These are phyloP conservation scores for Cylindrotheca fusiformis DNA, from an alignment of 108 stramenopile species.

Conservation along the genomic window DNA sequence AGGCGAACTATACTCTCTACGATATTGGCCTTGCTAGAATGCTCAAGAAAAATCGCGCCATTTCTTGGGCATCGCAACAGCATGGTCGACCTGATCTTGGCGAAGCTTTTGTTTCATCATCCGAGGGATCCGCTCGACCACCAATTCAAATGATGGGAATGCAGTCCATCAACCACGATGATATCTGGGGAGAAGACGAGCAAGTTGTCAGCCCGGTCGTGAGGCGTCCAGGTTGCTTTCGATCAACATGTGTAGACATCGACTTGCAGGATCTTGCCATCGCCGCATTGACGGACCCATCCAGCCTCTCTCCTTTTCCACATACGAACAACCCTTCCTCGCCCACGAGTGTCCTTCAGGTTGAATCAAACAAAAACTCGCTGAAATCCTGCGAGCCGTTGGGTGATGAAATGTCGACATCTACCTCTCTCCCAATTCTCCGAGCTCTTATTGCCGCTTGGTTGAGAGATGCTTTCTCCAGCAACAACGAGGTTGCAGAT, in stretches of 20 bases:
- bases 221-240: conserved; percentile 84
- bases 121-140: conserved; percentile 27
- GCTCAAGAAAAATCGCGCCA: conserved; percentile 74
- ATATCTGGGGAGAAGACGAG: conserved; percentile 83
- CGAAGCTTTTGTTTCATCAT: conserved; percentile 35
- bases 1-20: conserved; percentile 72
- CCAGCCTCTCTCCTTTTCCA: conserved; percentile 9
- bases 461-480: conserved; percentile 79
- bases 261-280: conserved; percentile 92
- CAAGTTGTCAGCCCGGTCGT: conserved; percentile 78
- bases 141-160: conserved; percentile 15
- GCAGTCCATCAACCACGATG: conserved; percentile 32
- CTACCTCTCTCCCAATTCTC: conserved; percentile 72
- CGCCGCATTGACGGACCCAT: conserved; percentile 72
- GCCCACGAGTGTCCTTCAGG: conserved; percentile 39
- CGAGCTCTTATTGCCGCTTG: conserved; percentile 81
- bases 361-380: conserved; percentile 10
- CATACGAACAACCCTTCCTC: conserved; percentile 29
- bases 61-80: conserved; percentile 91
- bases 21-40: conserved; percentile 82
- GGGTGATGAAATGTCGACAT: conserved; percentile 87
- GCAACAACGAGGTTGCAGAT: conserved; percentile 76
- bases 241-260: conserved; percentile 91
- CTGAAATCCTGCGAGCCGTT: conserved; percentile 47
- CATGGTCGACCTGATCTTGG: conserved; percentile 92